Percentiles rank a stretch among this genome's conserved stretches.
These are phyloP conservation scores for Fusarium compactum DNA, from an alignment of 2,329 filamentous ascomycete species.

Conservation along the genomic window DNA sequence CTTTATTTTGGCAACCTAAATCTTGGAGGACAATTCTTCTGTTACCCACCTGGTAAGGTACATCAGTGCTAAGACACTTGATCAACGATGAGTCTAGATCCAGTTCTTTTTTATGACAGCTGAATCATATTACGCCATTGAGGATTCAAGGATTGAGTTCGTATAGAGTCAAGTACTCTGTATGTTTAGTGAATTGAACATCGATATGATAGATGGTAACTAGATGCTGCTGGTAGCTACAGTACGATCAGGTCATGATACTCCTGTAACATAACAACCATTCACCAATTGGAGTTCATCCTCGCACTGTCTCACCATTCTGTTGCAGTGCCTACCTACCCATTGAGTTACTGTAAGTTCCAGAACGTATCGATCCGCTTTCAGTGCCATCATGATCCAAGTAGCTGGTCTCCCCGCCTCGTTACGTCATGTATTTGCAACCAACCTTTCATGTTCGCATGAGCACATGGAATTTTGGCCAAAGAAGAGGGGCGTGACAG, in stretches of 20 bases:
- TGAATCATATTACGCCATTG: slow-evolving; percentile 24
- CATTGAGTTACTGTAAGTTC: not conserved
- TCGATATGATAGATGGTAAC: not conserved
- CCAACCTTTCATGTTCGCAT: slow-evolving; percentile 32
- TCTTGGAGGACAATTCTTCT: no score
- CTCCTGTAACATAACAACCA: not conserved
- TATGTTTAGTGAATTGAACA: not conserved
- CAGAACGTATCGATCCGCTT: slow-evolving; percentile 10
- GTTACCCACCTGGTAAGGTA: not conserved
- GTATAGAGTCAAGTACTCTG: not conserved
- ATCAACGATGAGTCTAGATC: slow-evolving; percentile 20
- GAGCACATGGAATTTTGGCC: slow-evolving; percentile 35
- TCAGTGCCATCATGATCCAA: slow-evolving; percentile 34
- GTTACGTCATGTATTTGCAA: slow-evolving; percentile 49
- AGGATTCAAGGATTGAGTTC: not conserved
- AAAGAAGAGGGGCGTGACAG: slow-evolving; percentile 17
- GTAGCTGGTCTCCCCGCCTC: slow-evolving; percentile 31
- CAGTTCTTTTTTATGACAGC: not conserved
- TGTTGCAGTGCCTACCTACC: not conserved
- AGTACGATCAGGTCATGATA: not conserved
- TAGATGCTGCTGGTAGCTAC: not conserved
- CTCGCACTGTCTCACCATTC: not conserved
- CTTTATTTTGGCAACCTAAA: no score
- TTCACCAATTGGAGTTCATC: slow-evolving; percentile 1
- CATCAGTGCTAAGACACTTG: slow-evolving; percentile 7